phyloP scores from a whole-genome alignment of 371 early-diverging fungal genomes.

The Entomophthora muscae region DNA sequence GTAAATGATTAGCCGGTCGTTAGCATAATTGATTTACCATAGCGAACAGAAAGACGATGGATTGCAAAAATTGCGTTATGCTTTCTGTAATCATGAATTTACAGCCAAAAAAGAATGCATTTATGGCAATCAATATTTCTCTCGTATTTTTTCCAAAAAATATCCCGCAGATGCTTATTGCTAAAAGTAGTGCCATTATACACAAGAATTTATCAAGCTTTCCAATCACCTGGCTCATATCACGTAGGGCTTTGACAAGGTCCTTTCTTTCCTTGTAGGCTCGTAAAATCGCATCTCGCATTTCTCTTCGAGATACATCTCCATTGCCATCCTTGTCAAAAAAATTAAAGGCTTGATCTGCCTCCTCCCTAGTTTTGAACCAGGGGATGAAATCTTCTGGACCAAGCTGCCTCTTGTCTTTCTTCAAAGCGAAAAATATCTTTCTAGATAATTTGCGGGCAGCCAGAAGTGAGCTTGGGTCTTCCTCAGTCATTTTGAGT shows the following conservation, averaged over 20 bases:
- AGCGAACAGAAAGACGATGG: slow-evolving; percentile 39
- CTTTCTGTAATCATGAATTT: slow-evolving; percentile 44
- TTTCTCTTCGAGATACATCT: slow-evolving; percentile 39
- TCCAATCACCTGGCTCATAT: slow-evolving; percentile 44
- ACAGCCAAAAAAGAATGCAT: slow-evolving; percentile 32
- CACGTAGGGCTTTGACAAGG: slow-evolving; percentile 31
- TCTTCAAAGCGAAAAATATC: slow-evolving; percentile 8
- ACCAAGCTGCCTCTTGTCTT: slow-evolving; percentile 12
- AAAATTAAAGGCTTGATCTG: slow-evolving; percentile 36
- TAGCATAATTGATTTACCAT: slow-evolving; percentile 8
- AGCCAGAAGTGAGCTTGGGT: slow-evolving; percentile 8
- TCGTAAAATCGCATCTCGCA: slow-evolving; percentile 28
- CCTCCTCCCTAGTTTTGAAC: slow-evolving; percentile 30
- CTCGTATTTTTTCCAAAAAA: not conserved
- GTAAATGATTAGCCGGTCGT: slow-evolving; percentile 14
- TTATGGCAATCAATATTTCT: slow-evolving; percentile 11
- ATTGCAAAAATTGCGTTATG: slow-evolving; percentile 32
- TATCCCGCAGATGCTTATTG: not conserved
- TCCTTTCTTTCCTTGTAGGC: slow-evolving; percentile 46
- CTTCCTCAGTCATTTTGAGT: slow-evolving; percentile 1
- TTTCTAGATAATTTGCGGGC: slow-evolving; percentile 9
- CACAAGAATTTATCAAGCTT: slow-evolving; percentile 41
- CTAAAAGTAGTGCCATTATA: slow-evolving; percentile 12
- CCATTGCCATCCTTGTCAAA: slow-evolving; percentile 59
- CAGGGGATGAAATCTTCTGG: slow-evolving; percentile 30